Conservation (phyloP, 306 rosid species). For the Dryas alaskensis region DNA sequence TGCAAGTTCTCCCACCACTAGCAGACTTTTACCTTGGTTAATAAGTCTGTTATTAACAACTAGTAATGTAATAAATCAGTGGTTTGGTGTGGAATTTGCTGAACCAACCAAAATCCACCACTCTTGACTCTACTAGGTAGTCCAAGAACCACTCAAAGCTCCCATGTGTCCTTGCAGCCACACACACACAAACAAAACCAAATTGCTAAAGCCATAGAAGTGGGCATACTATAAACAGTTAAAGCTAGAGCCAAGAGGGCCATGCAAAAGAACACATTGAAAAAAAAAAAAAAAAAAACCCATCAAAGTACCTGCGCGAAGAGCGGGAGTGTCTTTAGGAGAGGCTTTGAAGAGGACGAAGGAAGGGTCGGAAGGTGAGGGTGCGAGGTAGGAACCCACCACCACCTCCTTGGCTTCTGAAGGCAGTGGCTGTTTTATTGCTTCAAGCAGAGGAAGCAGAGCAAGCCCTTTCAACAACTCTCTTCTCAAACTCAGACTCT, state of each 20-base stretch:
- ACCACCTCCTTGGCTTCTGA: slow-evolving; percentile 61
- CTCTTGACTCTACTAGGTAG: too few species aligned
- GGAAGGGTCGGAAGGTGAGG: slow-evolving; percentile 66
- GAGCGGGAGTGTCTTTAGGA: slow-evolving; percentile 88
- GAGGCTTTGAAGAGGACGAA: slow-evolving; percentile 88
- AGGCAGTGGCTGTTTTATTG: slow-evolving; percentile 28
- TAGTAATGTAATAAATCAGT: neutral
- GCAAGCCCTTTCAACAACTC: slow-evolving; percentile 57
- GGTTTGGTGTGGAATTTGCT: too few species aligned
- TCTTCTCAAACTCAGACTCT: slow-evolving; percentile 31
- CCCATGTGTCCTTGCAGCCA: too few species aligned
- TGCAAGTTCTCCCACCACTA: neutral
- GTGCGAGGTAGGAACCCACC: slow-evolving; percentile 82
- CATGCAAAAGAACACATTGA: too few species aligned
- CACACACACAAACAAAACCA: too few species aligned
- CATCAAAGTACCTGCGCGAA: slow-evolving; percentile 77
- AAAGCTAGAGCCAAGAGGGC: neutral
- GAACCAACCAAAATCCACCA: too few species aligned
- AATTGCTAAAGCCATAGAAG: too few species aligned
- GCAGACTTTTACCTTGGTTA: neutral
- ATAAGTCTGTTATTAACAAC: neutral
- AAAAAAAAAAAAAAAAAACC: neutral
- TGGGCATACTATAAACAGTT: neutral
- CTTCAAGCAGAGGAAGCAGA: slow-evolving; percentile 35
- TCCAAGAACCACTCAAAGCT: too few species aligned